A percentile compares a stretch with the other conserved stretches of the same genome.
phyloP scores from a whole-genome alignment of 257 asterid species.

The Anisodus acutangulus region DNA sequence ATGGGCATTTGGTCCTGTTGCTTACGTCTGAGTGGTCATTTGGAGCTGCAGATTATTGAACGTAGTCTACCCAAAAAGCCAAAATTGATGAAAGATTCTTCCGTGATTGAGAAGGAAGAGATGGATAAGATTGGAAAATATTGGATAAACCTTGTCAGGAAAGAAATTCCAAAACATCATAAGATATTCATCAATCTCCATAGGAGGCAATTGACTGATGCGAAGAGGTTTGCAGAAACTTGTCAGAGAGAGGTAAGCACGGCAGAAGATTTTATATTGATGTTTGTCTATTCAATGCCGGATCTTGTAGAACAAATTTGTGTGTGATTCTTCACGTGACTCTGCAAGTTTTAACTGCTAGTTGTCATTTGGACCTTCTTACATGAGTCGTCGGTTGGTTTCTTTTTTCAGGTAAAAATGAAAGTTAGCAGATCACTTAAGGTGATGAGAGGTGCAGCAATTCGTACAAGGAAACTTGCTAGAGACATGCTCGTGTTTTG shows the following conservation, averaged over 20 bases:
- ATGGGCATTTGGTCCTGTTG: constrained; percentile 20
- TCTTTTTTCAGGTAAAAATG: constrained; percentile 75
- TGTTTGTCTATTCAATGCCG: constrained; percentile 2
- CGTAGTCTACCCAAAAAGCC: constrained; percentile 83
- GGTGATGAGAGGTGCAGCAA: constrained; percentile 84
- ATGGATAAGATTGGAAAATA: constrained; percentile 69
- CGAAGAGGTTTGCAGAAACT: constrained; percentile 82
- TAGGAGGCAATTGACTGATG: constrained; percentile 82
- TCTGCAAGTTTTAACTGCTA: constrained; percentile 20
- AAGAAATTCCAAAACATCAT: constrained; percentile 92
- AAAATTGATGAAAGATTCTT: constrained; percentile 83
- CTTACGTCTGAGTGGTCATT: constrained; percentile 31
- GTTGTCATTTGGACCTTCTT: constrained; percentile 9
- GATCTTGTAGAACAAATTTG: background rate
- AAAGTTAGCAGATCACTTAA: constrained; percentile 90
- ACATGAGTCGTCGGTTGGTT: constrained; percentile 22
- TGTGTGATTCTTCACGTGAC: background rate
- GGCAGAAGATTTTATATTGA: constrained; percentile 18
- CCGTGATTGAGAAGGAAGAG: constrained; percentile 87
- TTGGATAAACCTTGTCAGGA: constrained; percentile 88
- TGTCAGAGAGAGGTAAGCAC: constrained; percentile 95
- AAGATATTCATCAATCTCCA: constrained; percentile 69
- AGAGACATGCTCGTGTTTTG: constrained; percentile 93
- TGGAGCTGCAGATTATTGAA: constrained; percentile 83
- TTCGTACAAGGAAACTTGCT: constrained; percentile 88